phyloP scores from a whole-genome alignment of 345 rosid genomes.

The Eucalyptus decipiens region DNA sequence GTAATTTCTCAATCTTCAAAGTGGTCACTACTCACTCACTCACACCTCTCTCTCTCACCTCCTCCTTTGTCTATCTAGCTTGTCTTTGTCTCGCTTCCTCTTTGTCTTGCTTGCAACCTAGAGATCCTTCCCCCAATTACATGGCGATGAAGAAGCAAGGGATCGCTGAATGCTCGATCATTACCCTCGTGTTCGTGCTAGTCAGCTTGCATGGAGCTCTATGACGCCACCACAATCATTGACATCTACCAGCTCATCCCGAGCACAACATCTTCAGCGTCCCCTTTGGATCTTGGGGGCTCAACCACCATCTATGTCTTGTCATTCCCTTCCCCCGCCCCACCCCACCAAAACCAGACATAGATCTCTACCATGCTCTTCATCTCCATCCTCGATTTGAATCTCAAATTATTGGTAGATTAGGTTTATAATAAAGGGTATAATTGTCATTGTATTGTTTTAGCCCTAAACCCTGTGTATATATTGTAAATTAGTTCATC shows the following conservation, averaged over 20 bases:
- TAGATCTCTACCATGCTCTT: constrained; percentile 34
- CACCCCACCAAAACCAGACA: no score
- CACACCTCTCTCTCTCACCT: accelerated
- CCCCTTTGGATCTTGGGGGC: no score
- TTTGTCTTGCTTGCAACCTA: not conserved
- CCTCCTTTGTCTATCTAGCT: not conserved
- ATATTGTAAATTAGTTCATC: no score
- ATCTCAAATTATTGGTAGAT: constrained; percentile 1
- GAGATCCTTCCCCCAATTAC: not conserved
- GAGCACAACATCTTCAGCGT: constrained; percentile 67
- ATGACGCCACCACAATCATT: constrained; percentile 81
- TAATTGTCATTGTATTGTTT: no score
- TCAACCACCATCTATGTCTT: no score
- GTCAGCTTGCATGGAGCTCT: constrained; percentile 81
- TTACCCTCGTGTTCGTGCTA: constrained; percentile 55
- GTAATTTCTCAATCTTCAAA: not conserved
- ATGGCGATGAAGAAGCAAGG: not conserved
- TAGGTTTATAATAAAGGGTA: no score
- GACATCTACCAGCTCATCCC: constrained; percentile 90
- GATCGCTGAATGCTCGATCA: not conserved
- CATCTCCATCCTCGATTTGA: constrained; percentile 58
- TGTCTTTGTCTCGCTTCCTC: not conserved
- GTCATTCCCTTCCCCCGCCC: no score
- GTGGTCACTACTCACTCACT: not conserved
- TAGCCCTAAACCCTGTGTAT: no score